Evolutionary conservation across 192 early-diverging fungal genomes (phyloP), one percentile per base, ranked within the genome.

Genomic region (Gigaspora rosea): DNA sequence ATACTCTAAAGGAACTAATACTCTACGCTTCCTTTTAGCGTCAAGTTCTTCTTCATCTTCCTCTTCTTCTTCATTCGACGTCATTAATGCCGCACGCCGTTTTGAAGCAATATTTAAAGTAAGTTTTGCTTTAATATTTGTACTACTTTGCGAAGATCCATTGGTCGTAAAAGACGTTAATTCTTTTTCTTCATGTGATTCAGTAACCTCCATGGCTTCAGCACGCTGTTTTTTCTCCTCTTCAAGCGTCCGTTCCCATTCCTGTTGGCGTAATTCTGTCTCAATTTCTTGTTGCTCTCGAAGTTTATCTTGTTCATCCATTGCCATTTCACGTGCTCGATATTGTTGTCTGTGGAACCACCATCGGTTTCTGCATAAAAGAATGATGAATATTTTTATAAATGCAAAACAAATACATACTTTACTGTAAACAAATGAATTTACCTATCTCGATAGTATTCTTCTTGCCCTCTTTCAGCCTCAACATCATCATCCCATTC

Each of bases 401-500:
- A 4, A 22, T 27, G 20, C 5, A 7, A 41, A 27, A 41, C 41
- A 41, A 41, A 27, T 15, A 50, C 6, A 9, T 51, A 10, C 22
- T 5, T 50, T 4, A 50, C 49, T 49, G 22, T 12, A 51, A 50
- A 1, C 9, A 41, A 27, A 41, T 41, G 41, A 41, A 15, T 78
- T 78, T 87, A 91, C 90, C 94, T 81, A 79, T 95, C 93, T 58
- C 89, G 79, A 78, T 93, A 98, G 78, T 90, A 98, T 71, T 91
- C 85, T 36, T 95, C 89, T 16, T 86, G 81, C 0, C 87, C 87
- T 47, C 78, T 79, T 47, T 88, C 86, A 46, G 75, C 73, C 70
- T 93, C 91, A 16, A 82, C 73, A 71, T 95, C 92, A 79, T 95
- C 95, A 78, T 95, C 88, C 85, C 84, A 95, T 54, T 90, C 87